phyloP scores from a whole-genome alignment of 257 asterid genomes.

The Henckelia pumila region DNA sequence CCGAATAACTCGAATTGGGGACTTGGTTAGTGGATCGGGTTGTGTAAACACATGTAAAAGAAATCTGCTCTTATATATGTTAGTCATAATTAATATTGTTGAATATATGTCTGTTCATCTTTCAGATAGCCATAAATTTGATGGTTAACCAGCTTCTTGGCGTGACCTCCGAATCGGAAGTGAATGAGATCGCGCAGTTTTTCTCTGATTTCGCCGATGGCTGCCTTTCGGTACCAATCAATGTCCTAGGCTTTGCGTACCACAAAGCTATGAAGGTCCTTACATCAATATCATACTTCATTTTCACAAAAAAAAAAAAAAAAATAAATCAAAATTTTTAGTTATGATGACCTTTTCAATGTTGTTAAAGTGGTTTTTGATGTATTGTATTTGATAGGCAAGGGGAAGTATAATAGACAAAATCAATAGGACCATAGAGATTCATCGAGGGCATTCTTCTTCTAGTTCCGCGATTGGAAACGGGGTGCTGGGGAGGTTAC shows the following conservation, averaged over 20 bases:
- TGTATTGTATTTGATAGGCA: conserved; percentile 43
- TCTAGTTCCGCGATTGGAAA: conserved; percentile 39
- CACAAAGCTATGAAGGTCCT: conserved; percentile 89
- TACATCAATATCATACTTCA: neutral
- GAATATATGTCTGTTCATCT: neutral
- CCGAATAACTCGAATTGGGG: too few relatives aligned
- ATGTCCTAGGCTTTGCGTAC: conserved; percentile 80
- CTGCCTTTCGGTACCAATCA: conserved; percentile 82
- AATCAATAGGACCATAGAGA: conserved; percentile 59
- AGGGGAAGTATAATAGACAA: conserved; percentile 67
- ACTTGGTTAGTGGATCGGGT: too few relatives aligned
- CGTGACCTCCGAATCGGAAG: conserved; percentile 72
- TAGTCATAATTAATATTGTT: too few relatives aligned
- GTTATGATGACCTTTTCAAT: neutral
- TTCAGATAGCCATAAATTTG: conserved; percentile 76
- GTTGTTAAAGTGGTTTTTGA: neutral
- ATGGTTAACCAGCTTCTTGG: conserved; percentile 95
- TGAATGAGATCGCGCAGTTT: conserved; percentile 63
- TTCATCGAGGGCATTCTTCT: conserved; percentile 40
- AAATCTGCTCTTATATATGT: too few relatives aligned
- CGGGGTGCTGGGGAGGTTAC: conserved; percentile 66
- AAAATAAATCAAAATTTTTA: too few relatives aligned
- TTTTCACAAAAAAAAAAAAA: too few relatives aligned
- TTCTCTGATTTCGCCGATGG: conserved; percentile 93
- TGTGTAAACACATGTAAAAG: too few relatives aligned